Percentiles rank a stretch among this genome's conserved stretches.
phyloP scores from a whole-genome alignment of 495 filamentous ascomycete genomes.

The Jackrogersella minutella region DNA sequence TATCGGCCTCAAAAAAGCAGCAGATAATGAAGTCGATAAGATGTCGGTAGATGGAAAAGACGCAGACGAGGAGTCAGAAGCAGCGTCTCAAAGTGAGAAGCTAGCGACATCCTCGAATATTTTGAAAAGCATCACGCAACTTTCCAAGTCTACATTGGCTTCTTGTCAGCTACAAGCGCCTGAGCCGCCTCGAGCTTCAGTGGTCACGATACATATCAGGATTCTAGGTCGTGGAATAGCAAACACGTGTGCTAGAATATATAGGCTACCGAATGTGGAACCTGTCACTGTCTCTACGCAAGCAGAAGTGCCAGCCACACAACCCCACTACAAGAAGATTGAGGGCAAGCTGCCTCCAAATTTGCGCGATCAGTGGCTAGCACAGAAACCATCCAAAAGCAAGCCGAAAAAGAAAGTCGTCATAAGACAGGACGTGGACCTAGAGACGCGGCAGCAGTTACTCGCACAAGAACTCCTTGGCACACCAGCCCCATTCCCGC shows the following conservation, averaged over 20 bases:
- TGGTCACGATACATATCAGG: constrained; percentile 48
- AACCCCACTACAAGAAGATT: constrained; percentile 23
- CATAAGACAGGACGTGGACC: constrained; percentile 33
- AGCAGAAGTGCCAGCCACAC: constrained; percentile 53
- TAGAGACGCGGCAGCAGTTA: constrained; percentile 56
- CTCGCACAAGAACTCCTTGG: constrained; percentile 63
- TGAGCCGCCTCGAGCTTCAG: constrained; percentile 23
- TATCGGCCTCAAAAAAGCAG: constrained; percentile 40
- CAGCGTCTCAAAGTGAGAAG: constrained; percentile 8
- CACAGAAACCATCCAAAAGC: constrained; percentile 35
- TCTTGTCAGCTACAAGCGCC: constrained; percentile 21
- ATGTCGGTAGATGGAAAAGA: constrained; percentile 39
- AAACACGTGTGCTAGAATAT: constrained; percentile 54
- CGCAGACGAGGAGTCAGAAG: constrained; percentile 24
- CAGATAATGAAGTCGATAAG: constrained; percentile 43
- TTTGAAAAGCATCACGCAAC: constrained; percentile 37
- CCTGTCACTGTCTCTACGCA: constrained; percentile 38
- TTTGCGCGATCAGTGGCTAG: constrained; percentile 57
- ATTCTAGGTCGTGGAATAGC: constrained; percentile 52
- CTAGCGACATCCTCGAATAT: not conserved
- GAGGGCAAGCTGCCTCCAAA: constrained; percentile 43
- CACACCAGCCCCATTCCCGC: constrained; percentile 39
- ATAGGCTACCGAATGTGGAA: constrained; percentile 51
- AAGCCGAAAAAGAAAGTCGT: constrained; percentile 25
- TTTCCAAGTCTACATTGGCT: constrained; percentile 45